phyloP scores from a whole-genome alignment of 305 asterid species.

The Coffea humblotiana region DNA sequence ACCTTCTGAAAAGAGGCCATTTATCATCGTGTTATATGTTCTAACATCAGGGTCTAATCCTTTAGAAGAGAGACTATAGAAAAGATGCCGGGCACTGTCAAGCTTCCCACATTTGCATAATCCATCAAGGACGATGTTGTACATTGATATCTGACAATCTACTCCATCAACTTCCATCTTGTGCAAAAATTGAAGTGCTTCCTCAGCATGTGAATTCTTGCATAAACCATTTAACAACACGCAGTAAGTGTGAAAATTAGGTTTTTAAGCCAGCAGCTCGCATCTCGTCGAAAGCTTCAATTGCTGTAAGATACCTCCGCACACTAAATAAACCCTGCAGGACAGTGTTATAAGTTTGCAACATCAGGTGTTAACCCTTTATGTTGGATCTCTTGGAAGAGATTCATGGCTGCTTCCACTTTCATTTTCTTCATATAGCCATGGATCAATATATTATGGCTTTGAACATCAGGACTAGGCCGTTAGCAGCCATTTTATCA shows the following conservation, averaged over 20 bases:
- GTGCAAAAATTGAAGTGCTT: conserved; percentile 24
- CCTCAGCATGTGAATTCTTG: conserved; percentile 12
- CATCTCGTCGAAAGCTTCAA: conserved; percentile 15
- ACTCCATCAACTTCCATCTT: conserved; percentile 17
- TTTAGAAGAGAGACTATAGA: conserved; percentile 3
- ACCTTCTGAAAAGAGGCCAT: conserved; percentile 30
- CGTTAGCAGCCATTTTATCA: conserved; percentile 13
- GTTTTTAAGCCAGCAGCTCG: conserved; percentile 7
- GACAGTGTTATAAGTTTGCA: conserved; percentile 12
- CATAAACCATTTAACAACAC: conserved; percentile 26
- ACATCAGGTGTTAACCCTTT: conserved; percentile 10
- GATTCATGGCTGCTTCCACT: conserved; percentile 22
- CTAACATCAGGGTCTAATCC: conserved; percentile 13
- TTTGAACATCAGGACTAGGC: conserved; percentile 9
- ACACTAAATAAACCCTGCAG: conserved; percentile 24
- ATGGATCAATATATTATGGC: conserved; percentile 25
- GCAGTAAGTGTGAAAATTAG: conserved; percentile 8
- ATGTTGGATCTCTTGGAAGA: conserved; percentile 19
- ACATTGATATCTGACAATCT: conserved; percentile 4
- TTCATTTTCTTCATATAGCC: conserved; percentile 27
- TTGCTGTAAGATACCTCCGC: conserved; percentile 17
- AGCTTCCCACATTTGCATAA: conserved; percentile 25
- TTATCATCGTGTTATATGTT: conserved; percentile 21
- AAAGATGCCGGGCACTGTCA: conserved; percentile 16
- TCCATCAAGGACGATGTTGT: conserved; percentile 19